Evolutionary conservation across 2,329 filamentous ascomycete species (phyloP).

Genomic region (Cladophialophora bantiana): DNA sequence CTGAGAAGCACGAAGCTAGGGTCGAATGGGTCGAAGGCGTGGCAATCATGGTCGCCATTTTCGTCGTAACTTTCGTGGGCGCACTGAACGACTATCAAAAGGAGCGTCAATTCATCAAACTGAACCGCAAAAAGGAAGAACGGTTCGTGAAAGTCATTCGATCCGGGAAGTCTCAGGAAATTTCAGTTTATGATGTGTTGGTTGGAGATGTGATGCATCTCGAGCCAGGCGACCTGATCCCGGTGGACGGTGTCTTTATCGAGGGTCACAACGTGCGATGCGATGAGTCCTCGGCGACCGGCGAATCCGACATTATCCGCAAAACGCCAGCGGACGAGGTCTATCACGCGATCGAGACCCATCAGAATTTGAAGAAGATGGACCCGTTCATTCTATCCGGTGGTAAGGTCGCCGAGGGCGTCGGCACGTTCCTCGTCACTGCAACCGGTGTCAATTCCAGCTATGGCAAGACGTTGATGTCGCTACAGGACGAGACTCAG

Average conservation of each 20-base stretch:
- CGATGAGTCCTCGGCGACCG: slow-evolving; percentile 78
- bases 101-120: slow-evolving; percentile 78
- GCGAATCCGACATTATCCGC: slow-evolving; percentile 75
- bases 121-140: slow-evolving; percentile 81
- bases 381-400: slow-evolving; percentile 85
- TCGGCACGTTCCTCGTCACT: slow-evolving; percentile 78
- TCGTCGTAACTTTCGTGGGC: slow-evolving; percentile 77
- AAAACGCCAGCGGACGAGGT: slow-evolving; percentile 72
- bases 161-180: slow-evolving; percentile 73
- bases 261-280: slow-evolving; percentile 71
- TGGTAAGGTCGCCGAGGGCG: slow-evolving; percentile 76
- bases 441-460: slow-evolving; percentile 76
- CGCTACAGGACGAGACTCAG: slow-evolving; percentile 76
- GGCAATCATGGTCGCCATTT: slow-evolving; percentile 77
- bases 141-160: slow-evolving; percentile 75
- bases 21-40: slow-evolving; percentile 85
- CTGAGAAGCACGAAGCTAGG: slow-evolving; percentile 51
- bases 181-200: slow-evolving; percentile 73
- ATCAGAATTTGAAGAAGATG: slow-evolving; percentile 67
- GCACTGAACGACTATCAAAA: slow-evolving; percentile 85
- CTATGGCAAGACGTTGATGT: slow-evolving; percentile 80
- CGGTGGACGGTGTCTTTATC: slow-evolving; percentile 75
- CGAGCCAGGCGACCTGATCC: slow-evolving; percentile 75
- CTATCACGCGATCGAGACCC: slow-evolving; percentile 67
- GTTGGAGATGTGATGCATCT: slow-evolving; percentile 77